Evolutionary conservation across 179 eudicot species (phyloP), one percentile per base, ranked within the genome.

Genomic region (Dionaea muscipula): DNA sequence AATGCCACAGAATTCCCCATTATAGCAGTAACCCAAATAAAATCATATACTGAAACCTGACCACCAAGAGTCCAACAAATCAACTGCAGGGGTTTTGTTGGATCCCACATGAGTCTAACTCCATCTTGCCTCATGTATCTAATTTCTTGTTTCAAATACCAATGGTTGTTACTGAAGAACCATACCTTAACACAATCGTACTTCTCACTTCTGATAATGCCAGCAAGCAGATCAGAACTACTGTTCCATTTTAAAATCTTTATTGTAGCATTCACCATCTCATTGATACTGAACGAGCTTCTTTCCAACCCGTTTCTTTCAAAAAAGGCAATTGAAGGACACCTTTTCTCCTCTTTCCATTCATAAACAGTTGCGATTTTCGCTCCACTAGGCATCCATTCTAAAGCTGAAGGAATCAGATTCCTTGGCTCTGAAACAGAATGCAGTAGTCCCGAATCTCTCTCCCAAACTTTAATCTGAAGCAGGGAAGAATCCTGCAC

Each of bases 351-450:
- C 53, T 59, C 77, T 64, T 66, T 75, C 38, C 69, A 53, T 55
- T 82, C 83, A 64, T 47, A 65, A 36, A 77, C 85, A 56, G 81
- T 68, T 22, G 94, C 96, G 62, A 91, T 81, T 79, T 82, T 84
- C 41, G 87, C 93, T 53, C 95, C 98, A 70, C 75, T 84, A 6
- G 90, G 98, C 87, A 83, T 77, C 98, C 98, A 91, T 37, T 91
- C 98, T 49, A 91, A 63, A 56, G 64, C 62, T 24, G 85, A 60
- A 59, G 74, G 73, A 63, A 53, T 59, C 50, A 87, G 72, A 54
- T 66, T 54, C 66, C 77, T 91, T 49, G 93, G 66, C 59, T 87
- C 98, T 40, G 95, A 87, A 74, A 76, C 73, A 51, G 95, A 80
- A 64, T 82, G 91, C 61, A 79, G 44, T 7, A 62, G 57, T 47